Evolutionary conservation across 2,329 filamentous ascomycete species (phyloP).

Genomic region (Intubia oerlemansii): DNA sequence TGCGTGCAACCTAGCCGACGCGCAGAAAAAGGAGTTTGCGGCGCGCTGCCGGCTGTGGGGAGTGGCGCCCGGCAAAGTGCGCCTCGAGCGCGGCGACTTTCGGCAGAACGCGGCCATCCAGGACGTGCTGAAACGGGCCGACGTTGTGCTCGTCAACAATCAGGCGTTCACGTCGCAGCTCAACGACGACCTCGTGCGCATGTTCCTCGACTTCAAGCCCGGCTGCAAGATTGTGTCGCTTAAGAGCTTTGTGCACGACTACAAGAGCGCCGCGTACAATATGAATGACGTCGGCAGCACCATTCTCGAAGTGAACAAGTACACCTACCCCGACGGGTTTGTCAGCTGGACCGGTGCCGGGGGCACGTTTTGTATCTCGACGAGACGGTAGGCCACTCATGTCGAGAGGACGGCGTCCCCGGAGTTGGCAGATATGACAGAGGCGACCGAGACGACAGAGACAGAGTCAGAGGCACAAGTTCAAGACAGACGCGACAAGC

Average conservation of each 20-base stretch:
- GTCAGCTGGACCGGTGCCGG: slow-evolving; percentile 84
- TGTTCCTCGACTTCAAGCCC: slow-evolving; percentile 83
- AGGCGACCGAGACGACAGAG: no score
- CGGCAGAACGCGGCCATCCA: slow-evolving; percentile 49
- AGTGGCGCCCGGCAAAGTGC: slow-evolving; percentile 55
- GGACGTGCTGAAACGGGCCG: slow-evolving; percentile 57
- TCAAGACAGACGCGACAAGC: no score
- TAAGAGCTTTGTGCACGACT: slow-evolving; percentile 71
- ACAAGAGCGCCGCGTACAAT: slow-evolving; percentile 57
- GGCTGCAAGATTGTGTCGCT: slow-evolving; percentile 81
- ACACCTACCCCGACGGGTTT: slow-evolving; percentile 40
- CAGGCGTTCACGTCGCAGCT: slow-evolving; percentile 80
- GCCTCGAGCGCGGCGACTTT: slow-evolving; percentile 69
- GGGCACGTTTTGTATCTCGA: slow-evolving; percentile 77
- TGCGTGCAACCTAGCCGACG: slow-evolving; percentile 59
- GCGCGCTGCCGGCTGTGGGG: slow-evolving; percentile 84
- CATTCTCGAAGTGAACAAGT: slow-evolving; percentile 53
- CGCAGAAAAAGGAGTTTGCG: slow-evolving; percentile 64
- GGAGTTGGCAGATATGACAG: no score
- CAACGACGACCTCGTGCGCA: slow-evolving; percentile 65
- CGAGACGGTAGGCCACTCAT: slow-evolving; percentile 43
- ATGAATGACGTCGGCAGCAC: slow-evolving; percentile 62
- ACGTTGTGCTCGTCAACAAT: slow-evolving; percentile 96
- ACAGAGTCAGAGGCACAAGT: no score
- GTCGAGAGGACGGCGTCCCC: background rate